These are phyloP conservation scores for Talaromyces proteolyticus DNA, from an alignment of 495 filamentous ascomycete genomes.

Conservation along the genomic window DNA sequence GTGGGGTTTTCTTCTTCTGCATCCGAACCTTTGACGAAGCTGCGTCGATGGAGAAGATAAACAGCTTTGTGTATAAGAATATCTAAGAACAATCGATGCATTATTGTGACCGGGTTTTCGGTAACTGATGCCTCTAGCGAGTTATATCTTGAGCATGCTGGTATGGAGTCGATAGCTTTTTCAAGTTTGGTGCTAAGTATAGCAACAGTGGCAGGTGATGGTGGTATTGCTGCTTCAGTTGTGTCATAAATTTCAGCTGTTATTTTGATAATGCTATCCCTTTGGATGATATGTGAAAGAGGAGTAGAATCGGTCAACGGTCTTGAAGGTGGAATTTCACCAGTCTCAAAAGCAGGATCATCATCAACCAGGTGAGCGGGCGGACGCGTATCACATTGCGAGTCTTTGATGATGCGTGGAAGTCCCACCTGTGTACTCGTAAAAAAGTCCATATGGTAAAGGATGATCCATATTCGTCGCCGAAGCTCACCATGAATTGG, in stretches of 20 bases:
- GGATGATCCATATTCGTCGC: slow-evolving; percentile 13
- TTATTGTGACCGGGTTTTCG: slow-evolving; percentile 2
- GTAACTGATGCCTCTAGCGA: slow-evolving; percentile 9
- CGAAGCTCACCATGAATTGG: slow-evolving; percentile 18
- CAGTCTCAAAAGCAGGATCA: slow-evolving; percentile 3
- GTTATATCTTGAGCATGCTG: not conserved
- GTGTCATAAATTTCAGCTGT: slow-evolving; percentile 8
- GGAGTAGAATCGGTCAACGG: slow-evolving; percentile 5
- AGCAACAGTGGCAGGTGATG: slow-evolving; percentile 3
- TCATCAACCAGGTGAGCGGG: slow-evolving; percentile 1
- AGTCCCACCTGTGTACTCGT: slow-evolving; percentile 7
- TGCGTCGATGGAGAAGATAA: slow-evolving; percentile 10
- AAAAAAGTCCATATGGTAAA: slow-evolving; percentile 10
- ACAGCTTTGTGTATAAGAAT: slow-evolving; percentile 9
- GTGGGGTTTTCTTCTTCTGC: slow-evolving; percentile 5
- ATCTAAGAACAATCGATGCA: slow-evolving; percentile 7
- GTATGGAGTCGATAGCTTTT: slow-evolving; percentile 5
- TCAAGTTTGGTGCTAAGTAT: slow-evolving; percentile 6
- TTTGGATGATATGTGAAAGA: slow-evolving; percentile 7
- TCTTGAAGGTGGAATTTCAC: slow-evolving; percentile 2
- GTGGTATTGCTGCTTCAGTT: slow-evolving; percentile 5
- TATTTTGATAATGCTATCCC: slow-evolving; percentile 6
- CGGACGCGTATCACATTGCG: slow-evolving; percentile 7
- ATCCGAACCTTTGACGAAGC: slow-evolving; percentile 9
- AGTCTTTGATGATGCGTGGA: slow-evolving; percentile 10